Base-by-base conservation (phyloP, 1,284 basidiomycete species). In the Leccinum solheimii region DNA sequence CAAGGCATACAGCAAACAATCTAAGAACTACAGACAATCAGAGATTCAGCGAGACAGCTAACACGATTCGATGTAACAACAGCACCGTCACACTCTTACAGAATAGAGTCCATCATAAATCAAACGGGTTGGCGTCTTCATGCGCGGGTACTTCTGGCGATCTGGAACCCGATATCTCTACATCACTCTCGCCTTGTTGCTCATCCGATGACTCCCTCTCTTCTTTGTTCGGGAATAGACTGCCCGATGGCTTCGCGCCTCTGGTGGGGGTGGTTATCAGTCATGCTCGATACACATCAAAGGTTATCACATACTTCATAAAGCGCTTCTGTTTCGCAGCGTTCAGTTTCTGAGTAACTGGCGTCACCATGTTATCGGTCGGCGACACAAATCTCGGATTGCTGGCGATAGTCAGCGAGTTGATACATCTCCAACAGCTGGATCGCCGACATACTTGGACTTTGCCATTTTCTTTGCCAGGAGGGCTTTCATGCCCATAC, bases 271-370 rank as follows among this genome's bases (percentile, higher is more conserved):
- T 40, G 60, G 8, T 57, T 5, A 60, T 68, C 34, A 67, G 64
- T 26, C 34, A 16, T 32, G 16, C 43, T 53, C 23, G 45, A 52
- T 56, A 11, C 58, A 55, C 58, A 55, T 54, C 51, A 43, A 45
- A 56, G 30, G 16, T 26, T n/a, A 16, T 34, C 21, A 80, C 91
- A 56, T 67, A 96, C 95, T 93, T 96, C 57, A 78, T 80, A 71
- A 96, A 97, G 69, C 94, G 92, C 76, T 94, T 94, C 83, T 95
- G 94, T 83, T 89, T 95, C 3, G 90, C 90, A 21, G 90, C 90
- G 57, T 82, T 88, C 59, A 97, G 84, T 77, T 97, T 97, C 77
- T 94, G 89, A 5, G 94, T 91, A 74, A 87, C 88, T 1, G 95
- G 95, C 4, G 94, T 96, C 82, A 97, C 87, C 76, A 97, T 81